A percentile compares a stretch with the other conserved stretches of the same genome.
These are phyloP conservation scores for Candida orba DNA, from an alignment of 805 yeast genomes.

Conservation along the genomic window DNA sequence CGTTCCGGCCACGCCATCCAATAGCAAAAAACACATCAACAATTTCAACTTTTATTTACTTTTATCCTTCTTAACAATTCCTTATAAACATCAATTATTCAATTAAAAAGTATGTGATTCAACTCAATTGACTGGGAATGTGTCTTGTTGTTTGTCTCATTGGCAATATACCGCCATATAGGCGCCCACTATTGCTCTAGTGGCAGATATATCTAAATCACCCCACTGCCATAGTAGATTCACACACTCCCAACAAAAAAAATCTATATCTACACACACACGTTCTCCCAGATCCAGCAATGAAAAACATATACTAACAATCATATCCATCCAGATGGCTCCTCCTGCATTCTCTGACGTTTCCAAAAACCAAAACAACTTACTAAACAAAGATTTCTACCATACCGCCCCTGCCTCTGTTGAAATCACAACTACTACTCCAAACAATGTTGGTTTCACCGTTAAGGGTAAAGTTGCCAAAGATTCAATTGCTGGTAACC, in stretches of 20 bases:
- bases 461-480: constrained; percentile 83
- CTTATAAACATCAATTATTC: neutral
- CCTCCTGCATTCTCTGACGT: constrained; percentile 92
- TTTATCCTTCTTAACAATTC: neutral
- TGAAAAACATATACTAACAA: constrained; percentile 1
- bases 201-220: no score
- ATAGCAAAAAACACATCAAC: no score
- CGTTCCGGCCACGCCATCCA: no score
- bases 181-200: neutral
- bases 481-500: constrained; percentile 77
- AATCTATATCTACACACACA: neutral
- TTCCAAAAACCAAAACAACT: constrained; percentile 85
- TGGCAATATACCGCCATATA: neutral
- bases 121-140: neutral
- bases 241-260: no score
- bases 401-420: constrained; percentile 83
- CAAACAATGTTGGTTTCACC: constrained; percentile 93
- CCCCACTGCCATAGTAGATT: no score
- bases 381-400: constrained; percentile 87
- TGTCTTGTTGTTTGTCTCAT: no score
- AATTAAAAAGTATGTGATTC: neutral
- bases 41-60: no score
- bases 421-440: constrained; percentile 88
- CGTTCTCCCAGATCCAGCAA: neutral
- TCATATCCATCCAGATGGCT: constrained; percentile 33